Base-by-base conservation (phyloP, 2,329 filamentous ascomycete genomes). In the Penicillium nordicum region DNA sequence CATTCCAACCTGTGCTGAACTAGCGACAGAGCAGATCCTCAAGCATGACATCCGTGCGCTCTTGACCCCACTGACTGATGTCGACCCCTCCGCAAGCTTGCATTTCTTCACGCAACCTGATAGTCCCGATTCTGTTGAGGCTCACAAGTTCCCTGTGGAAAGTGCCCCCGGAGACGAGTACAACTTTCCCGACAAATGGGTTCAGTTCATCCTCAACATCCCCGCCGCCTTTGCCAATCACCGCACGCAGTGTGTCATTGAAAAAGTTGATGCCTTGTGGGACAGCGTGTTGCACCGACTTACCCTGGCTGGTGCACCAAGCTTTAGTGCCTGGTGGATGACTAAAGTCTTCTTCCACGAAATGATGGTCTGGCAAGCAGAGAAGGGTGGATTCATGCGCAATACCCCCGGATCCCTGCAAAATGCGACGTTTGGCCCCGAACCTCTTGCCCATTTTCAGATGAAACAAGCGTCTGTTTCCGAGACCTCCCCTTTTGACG, bases 341-440 rank as follows among this genome's bases (percentile, higher is more conserved):
- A 92, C 92, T 4, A 96, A 97, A 72, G 92, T 93, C 56, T 97
- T 93, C 81, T 84, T 97, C 50, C 92, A 97, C 68, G 93, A 97
- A 76, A 95, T 96, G 90, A 85, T 92, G 48, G 82, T 88, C 55
- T 97, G 95, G 82, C 80, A 96, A 63, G 91, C 90, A 0, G 91
- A 95, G 67, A 87, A 92, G 66, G 93, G 92, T 49, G 93, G 93
- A 0, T 97, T 97, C 69, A 86, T 97, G 78, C 80, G 80, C 32
- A 79, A 80, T 59, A 72, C 74, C 3, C 76, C 76, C 2, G 69
- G 66, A 42, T 69, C 70, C 25, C 57, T 74, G 47, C 70, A 70
- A 44, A 67, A 61, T 41, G 62, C 67, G 21, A 60, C 55, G 1
- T 62, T 70, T 44, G 62, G 59, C 7, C 41, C 62, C 0, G 63